Base-by-base conservation (phyloP, 1,284 basidiomycete genomes). In the Mycena citricolor region DNA sequence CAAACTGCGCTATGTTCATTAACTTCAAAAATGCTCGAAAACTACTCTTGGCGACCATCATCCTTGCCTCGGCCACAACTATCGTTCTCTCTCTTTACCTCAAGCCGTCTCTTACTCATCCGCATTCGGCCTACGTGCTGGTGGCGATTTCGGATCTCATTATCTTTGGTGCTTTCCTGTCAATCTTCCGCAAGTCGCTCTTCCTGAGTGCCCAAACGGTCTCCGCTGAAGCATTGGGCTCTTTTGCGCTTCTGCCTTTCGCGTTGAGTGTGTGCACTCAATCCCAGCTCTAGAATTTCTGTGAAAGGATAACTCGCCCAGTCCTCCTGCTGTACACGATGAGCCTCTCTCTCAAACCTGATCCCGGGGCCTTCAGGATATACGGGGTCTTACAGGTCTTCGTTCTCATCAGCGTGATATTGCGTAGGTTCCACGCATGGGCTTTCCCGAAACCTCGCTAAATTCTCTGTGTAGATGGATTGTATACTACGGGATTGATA, bases 191-290 rank as follows among this genome's bases (percentile, higher is more conserved):
- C 32, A 67, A 62, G 45, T 47, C 54, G 2, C n/a, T 66, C 8
- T 49, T 65, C 20, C 54, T 56, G 11, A 64, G 58, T 14, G 55
- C 58, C 5, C 76, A 77, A 53, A 61, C 67, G 14, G 70, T 78
- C 20, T 67, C 66, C 19, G 57, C 66, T 32, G 77, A 79, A 51
- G 57, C 51, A 1, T 60, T 70, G 17, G 65, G 68, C 33, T 51
- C 70, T 14, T 70, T 75, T 32, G 55, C 66, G 22, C 57, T 77
- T 24, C 64, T 77, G 24, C 76, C 76, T 10, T 77, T 79, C 44
- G 65, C 74, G 49, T 61, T 77, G 43, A 60, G 75, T 73, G 47
- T 59, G 71, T 60, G 35, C 17, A 22, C 17, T 11, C 16, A 19
- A 19, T 29, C 28, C 17, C 29, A 19, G 16, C 20, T 22, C 36